phyloP scores from a whole-genome alignment of 2,329 filamentous ascomycete species.

The Truncatella angustata region DNA sequence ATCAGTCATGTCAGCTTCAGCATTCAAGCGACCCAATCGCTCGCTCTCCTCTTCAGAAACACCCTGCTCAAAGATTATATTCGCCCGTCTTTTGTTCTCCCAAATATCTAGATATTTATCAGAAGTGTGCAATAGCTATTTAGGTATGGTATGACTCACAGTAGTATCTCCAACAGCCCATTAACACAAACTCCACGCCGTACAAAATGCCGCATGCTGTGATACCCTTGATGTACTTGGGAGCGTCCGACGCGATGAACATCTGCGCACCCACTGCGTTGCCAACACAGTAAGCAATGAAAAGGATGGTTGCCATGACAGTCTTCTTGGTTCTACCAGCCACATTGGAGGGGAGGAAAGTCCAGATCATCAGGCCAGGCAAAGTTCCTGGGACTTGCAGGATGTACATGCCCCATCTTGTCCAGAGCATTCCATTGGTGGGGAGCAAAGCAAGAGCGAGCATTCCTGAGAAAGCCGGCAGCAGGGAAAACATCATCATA shows the following conservation, averaged over 20 bases:
- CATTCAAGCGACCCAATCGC: too few species aligned
- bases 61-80: too few species aligned
- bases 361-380: constrained; percentile 30
- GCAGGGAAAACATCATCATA: constrained; percentile 27
- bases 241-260: constrained; percentile 19
- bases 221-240: constrained; percentile 1
- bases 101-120: too few species aligned
- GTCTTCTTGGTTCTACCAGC: constrained; percentile 22
- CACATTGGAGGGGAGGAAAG: constrained; percentile 27
- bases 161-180: too few species aligned
- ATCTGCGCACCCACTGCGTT: constrained; percentile 20
- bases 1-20: too few species aligned
- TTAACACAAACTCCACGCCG: too few species aligned
- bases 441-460: constrained; percentile 29
- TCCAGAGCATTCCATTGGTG: constrained; percentile 20
- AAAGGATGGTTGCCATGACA: constrained; percentile 14
- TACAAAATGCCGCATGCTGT: too few species aligned
- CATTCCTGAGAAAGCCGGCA: constrained; percentile 30
- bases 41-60: too few species aligned
- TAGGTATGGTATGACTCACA: too few species aligned
- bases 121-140: too few species aligned
- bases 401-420: constrained; percentile 31
- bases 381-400: constrained; percentile 25
- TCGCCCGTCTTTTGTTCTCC: too few species aligned
- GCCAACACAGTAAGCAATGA: constrained; percentile 18